Percentiles rank a stretch among this genome's conserved stretches.
These are phyloP conservation scores for Populus alba DNA, from an alignment of 345 rosid species.

Conservation along the genomic window DNA sequence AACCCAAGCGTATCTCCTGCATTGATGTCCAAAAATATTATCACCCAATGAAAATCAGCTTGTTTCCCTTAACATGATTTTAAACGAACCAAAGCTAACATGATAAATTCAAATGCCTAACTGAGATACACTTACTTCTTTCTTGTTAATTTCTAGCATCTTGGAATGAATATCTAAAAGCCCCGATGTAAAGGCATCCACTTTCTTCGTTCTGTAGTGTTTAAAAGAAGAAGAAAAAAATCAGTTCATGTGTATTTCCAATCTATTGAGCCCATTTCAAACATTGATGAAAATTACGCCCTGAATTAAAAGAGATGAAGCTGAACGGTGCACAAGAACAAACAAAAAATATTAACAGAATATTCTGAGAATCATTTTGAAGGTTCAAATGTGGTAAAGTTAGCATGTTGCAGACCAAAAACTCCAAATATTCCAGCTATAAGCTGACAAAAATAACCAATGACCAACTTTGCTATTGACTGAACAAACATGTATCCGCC, in stretches of 20 bases:
- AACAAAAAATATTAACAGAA: not conserved
- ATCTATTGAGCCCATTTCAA: too few species aligned
- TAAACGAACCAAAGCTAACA: not conserved
- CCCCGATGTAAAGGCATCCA: constrained; percentile 82
- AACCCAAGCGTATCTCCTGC: constrained; percentile 89
- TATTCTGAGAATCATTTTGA: not conserved
- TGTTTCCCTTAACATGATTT: not conserved
- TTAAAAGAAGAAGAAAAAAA: constrained; percentile 7
- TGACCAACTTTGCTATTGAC: not conserved
- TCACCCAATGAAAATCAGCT: constrained; percentile 5
- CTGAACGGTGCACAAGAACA: not conserved
- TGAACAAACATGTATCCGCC: not conserved
- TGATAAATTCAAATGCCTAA: not conserved
- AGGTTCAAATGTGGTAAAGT: not conserved
- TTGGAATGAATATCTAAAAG: constrained; percentile 91
- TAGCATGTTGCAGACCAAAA: not conserved
- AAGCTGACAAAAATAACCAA: not conserved
- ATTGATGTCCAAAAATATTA: constrained; percentile 14
- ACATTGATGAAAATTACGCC: too few species aligned
- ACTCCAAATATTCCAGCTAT: not conserved
- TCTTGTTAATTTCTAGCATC: constrained; percentile 79
- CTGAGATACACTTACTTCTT: constrained; percentile 47
- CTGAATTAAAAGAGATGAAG: not conserved
- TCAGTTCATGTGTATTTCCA: not conserved
- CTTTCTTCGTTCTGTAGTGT: constrained; percentile 73